These are phyloP conservation scores for Magnolia changhungtana DNA, from an alignment of 164 flowering plant species.

Conservation along the genomic window DNA sequence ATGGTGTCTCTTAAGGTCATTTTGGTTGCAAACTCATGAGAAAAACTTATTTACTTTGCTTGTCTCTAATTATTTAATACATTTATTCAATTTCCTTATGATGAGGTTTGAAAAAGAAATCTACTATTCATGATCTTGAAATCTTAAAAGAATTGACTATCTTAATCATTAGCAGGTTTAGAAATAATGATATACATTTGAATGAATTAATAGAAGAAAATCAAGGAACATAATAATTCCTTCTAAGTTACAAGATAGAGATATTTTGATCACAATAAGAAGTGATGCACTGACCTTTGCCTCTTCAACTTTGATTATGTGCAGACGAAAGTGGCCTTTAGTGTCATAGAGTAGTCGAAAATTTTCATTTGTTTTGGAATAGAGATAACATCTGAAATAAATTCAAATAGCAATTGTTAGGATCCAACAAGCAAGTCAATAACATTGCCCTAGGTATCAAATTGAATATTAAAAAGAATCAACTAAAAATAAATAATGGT, in stretches of 20 bases:
- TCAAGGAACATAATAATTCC: background rate
- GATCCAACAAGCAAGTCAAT: background rate
- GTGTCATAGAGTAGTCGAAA: slow-evolving; percentile 89
- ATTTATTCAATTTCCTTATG: too few species aligned
- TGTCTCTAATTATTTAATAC: too few species aligned
- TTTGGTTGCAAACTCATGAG: too few species aligned
- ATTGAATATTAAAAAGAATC: background rate
- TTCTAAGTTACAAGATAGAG: background rate
- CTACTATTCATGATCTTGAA: too few species aligned
- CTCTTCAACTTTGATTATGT: slow-evolving; percentile 72
- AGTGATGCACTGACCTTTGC: slow-evolving; percentile 45
- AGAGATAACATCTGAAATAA: slow-evolving; percentile 58
- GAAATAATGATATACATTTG: background rate
- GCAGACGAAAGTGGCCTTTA: slow-evolving; percentile 78
- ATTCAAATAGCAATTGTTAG: background rate
- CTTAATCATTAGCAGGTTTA: too few species aligned
- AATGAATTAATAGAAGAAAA: background rate
- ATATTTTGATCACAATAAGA: background rate
- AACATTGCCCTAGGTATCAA: background rate
- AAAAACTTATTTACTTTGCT: too few species aligned
- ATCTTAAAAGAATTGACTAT: too few species aligned
- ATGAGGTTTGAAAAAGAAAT: too few species aligned
- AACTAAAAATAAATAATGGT: background rate
- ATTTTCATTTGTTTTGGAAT: slow-evolving; percentile 80
- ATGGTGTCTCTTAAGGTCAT: too few species aligned